Conservation (phyloP, 202 grass and related monocot species). For the Hordeum pubiflorum region DNA sequence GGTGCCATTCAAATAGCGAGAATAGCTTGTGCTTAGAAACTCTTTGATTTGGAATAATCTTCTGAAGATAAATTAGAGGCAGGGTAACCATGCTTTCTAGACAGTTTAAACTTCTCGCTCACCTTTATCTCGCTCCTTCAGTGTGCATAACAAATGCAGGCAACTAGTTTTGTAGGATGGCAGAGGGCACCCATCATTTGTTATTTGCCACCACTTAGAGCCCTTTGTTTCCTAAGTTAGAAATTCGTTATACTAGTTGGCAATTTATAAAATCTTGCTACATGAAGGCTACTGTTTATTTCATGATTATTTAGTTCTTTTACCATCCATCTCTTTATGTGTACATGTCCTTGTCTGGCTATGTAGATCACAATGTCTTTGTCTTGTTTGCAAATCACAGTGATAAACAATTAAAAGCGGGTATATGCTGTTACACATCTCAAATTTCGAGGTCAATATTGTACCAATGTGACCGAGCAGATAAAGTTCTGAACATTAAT, state of each 20-base stretch:
- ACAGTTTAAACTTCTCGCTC: neutral
- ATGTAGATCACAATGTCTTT: neutral
- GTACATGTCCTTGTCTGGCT: neutral
- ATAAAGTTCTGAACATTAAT: too few species aligned
- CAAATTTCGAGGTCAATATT: neutral
- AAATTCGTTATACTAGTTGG: too few species aligned
- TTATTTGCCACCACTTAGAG: neutral
- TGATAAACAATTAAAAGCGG: neutral
- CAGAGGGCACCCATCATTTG: neutral
- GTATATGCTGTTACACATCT: too few species aligned
- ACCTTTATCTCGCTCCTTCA: neutral
- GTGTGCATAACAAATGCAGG: too few species aligned
- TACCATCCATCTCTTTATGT: neutral
- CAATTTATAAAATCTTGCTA: too few species aligned
- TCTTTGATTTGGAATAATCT: too few species aligned
- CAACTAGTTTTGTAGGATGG: neutral
- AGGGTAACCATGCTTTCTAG: neutral
- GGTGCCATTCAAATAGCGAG: too few species aligned
- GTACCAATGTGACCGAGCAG: too few species aligned
- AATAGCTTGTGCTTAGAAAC: too few species aligned
- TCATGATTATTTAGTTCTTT: neutral
- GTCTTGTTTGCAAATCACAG: too few species aligned
- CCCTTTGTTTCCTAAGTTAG: neutral
- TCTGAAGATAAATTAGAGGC: too few species aligned
- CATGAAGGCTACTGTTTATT: neutral